Conservation (phyloP, 768 basidiomycete species). For the Dacryopinax spathularia region DNA sequence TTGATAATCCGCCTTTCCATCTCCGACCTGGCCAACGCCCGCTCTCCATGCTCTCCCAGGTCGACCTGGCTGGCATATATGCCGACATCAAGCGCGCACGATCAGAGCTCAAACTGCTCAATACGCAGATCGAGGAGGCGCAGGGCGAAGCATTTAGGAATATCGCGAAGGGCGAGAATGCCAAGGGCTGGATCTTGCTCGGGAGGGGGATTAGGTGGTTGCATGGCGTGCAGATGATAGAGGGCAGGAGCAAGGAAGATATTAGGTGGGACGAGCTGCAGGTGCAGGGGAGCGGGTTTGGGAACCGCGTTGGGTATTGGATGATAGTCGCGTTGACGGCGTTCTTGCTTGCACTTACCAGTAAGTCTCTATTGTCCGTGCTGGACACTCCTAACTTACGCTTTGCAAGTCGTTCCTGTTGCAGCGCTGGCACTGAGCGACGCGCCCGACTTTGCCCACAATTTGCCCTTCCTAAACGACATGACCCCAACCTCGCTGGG, state of each 20-base stretch:
- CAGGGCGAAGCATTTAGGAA: constrained; percentile 54
- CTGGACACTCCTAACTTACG: constrained; percentile 5
- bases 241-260: constrained; percentile 70
- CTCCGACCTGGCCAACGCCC: constrained; percentile 53
- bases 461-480: constrained; percentile 48
- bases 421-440: constrained; percentile 50
- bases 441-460: constrained; percentile 62
- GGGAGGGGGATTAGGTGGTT: constrained; percentile 53
- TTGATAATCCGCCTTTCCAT: constrained; percentile 29
- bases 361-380: constrained; percentile 33
- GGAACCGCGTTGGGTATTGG: constrained; percentile 40
- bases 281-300: constrained; percentile 36
- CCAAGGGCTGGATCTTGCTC: constrained; percentile 67
- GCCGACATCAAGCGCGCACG: constrained; percentile 56
- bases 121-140: constrained; percentile 52
- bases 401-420: constrained; percentile 47
- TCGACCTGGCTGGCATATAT: constrained; percentile 52
- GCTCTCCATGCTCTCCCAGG: constrained; percentile 53
- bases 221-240: constrained; percentile 52
- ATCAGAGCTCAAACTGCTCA: constrained; percentile 54
- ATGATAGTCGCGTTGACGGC: constrained; percentile 36
- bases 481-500: constrained; percentile 23
- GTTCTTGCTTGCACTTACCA: constrained; percentile 39
- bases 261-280: constrained; percentile 68
- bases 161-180: constrained; percentile 49